These are phyloP conservation scores for Agarophyton chilense DNA, from an alignment of 23 red algal genomes.

Conservation along the genomic window DNA sequence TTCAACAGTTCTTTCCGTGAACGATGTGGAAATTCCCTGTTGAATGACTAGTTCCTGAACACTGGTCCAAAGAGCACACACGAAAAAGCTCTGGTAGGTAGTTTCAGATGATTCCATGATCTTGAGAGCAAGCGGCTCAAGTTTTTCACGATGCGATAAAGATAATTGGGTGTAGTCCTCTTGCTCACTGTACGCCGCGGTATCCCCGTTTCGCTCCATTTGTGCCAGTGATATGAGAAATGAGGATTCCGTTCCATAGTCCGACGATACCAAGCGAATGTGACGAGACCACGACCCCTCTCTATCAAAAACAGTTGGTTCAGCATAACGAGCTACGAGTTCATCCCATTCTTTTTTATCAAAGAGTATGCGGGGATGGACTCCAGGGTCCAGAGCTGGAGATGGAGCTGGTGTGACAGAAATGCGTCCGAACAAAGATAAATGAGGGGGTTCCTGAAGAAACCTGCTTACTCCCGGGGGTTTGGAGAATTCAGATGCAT, in stretches of 20 bases:
- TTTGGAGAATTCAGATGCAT: neutral
- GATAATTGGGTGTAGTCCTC: slow-evolving; percentile 23
- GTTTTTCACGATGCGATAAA: neutral
- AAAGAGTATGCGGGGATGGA: slow-evolving; percentile 58
- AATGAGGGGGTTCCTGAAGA: neutral
- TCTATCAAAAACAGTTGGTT: neutral
- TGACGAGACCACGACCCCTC: slow-evolving; percentile 20
- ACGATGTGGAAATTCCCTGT: neutral
- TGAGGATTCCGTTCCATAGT: neutral
- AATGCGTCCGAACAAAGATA: slow-evolving; percentile 34
- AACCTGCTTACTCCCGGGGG: neutral
- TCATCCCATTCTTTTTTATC: slow-evolving; percentile 20
- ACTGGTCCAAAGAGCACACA: slow-evolving; percentile 59
- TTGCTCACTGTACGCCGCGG: neutral
- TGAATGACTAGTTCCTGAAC: slow-evolving; percentile 16
- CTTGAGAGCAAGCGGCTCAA: slow-evolving; percentile 25
- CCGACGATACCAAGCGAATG: neutral
- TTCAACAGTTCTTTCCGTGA: slow-evolving; percentile 1
- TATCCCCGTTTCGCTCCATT: slow-evolving; percentile 24
- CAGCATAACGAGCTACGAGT: slow-evolving; percentile 43
- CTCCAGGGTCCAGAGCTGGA: slow-evolving; percentile 19
- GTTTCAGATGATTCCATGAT: slow-evolving; percentile 16
- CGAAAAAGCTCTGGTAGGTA: slow-evolving; percentile 28
- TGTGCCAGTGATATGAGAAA: slow-evolving; percentile 15
- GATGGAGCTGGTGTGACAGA: slow-evolving; percentile 37